Base-by-base conservation (phyloP, 2,329 filamentous ascomycete genomes). In the Ceratocystis alfenasii region DNA sequence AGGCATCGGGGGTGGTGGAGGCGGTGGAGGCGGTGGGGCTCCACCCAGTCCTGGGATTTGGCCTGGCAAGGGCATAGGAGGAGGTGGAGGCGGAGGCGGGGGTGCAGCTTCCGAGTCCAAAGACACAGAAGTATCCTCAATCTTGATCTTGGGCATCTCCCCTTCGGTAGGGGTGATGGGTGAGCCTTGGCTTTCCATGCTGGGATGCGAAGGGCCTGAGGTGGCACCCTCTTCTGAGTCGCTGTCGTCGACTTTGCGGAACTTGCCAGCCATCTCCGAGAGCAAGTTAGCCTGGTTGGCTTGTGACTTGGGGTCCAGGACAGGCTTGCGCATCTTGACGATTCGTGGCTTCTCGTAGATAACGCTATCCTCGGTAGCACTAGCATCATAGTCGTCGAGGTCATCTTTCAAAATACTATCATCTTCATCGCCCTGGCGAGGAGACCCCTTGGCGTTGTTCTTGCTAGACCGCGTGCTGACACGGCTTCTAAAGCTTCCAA, bases 291-390 rank as follows among this genome's bases (percentile, higher is more conserved):
- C 81, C 76, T 78, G 87, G 72, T 77, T 93, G 74, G 73, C 85
- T 78, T 79, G 85, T 78, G 78, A 87, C 80, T 79, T 90, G 75
- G 76, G 82, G 70, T 84, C 80, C 70, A 84, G 77, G 44, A 80
- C 76, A 10, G 90, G 90, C 68, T 90, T 83, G 73, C 84, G 87
- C 76, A 93, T 84, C 74, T 94, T 83, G 66, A 96, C 83, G 62
- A 96, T 77, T 65, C 87, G 83, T 48, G 92, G 89, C 75, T 87
- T 93, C 76, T 92, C 89, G 69, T 87, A 88, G 28, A 93, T 76
- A 50, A 86, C 79, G 33, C 81, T 84, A 46, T 87, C 85, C 5
- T 77, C 76, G 20, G 73, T 74, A 62, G 83, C 75, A 25, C 72
- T 74, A 57, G 83, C 81, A 44, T 82, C 83, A 15, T 77, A 78